Evolutionary conservation across 805 yeast species (phyloP).

Genomic region (Candida odintsovae): DNA sequence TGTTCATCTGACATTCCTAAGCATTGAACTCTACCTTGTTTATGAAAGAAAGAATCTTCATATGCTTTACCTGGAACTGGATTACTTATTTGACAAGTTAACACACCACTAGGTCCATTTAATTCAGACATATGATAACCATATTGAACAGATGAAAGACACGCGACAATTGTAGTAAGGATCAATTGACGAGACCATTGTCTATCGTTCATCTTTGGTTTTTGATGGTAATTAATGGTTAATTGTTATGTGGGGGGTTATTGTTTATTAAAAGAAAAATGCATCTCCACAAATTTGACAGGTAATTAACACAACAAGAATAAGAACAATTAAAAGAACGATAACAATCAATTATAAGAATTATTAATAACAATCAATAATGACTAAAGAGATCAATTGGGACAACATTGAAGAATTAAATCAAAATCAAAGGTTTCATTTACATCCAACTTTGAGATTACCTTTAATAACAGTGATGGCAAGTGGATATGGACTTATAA

Average conservation of each 20-base stretch:
- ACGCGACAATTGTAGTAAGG: conserved; percentile 47
- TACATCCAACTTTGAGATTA: conserved; percentile 42
- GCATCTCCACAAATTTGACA: neutral
- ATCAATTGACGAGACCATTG: conserved; percentile 28
- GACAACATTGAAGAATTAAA: neutral
- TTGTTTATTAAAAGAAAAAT: too few species aligned
- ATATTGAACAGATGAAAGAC: conserved; percentile 79
- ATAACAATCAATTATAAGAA: too few species aligned
- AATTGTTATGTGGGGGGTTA: neutral
- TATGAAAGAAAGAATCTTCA: conserved; percentile 18
- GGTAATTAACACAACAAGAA: neutral
- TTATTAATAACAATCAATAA: neutral
- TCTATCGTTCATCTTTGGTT: conserved; percentile 7
- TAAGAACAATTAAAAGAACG: too few species aligned
- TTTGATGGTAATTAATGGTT: neutral
- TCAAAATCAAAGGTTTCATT: conserved; percentile 34
- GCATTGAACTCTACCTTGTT: conserved; percentile 48
- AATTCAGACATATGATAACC: conserved; percentile 95
- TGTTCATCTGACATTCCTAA: conserved; percentile 50
- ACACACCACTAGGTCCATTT: conserved; percentile 77
- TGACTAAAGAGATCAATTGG: neutral
- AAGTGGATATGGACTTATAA: conserved; percentile 38
- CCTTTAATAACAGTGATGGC: conserved; percentile 34
- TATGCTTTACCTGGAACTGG: conserved; percentile 20
- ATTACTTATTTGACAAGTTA: conserved; percentile 45